Evolutionary conservation across 192 early-diverging fungal genomes (phyloP), one percentile per base, ranked within the genome.

Genomic region (Pilobolus umbonatus): DNA sequence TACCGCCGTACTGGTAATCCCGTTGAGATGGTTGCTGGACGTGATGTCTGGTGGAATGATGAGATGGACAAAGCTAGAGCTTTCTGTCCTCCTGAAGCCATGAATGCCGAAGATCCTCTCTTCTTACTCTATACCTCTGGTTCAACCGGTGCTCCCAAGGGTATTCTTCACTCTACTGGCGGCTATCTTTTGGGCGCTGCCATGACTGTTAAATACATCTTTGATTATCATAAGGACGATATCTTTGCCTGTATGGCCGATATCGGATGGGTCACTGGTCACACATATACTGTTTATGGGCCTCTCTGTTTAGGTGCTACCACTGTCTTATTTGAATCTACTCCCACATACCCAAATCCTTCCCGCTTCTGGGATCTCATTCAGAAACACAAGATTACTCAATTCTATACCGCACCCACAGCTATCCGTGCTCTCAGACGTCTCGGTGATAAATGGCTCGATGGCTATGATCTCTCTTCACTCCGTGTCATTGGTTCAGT

Each of bases 341-440:
- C 93, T 19, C 95, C 95, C 30, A 92, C 94, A 49, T 96, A 94
- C 71, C 95, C 95, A 36, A 85, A 87, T 45, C 81, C 88, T 21
- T 77, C 79, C 52, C 82, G 88, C 43, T 90, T 83, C 82, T 90
- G 89, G 89, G 76, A 86, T 67, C 75, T 88, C 21, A 82, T 95
- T 31, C 86, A 88, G 65, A 84, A 90, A 50, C 87, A 92, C 82
- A 88, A 90, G 74, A 73, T 98, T 68, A 96, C 93, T 32, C 92
- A 94, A 71, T 94, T 98, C 68, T 98, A 98, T 81, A 98, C 95
- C 29, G 95, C 95, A 2, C 95, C 95, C 35, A 98, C 95, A 24
- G 95, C 95, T 51, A 96, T 98, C 65, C 88, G 95, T 54, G 89
- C 93, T 19, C 80, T 98, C 54, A 85, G 92, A 36, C 85, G 92